These are phyloP conservation scores for Ceraceosorus bombacis DNA, from an alignment of 1,284 basidiomycete species.

Conservation along the genomic window DNA sequence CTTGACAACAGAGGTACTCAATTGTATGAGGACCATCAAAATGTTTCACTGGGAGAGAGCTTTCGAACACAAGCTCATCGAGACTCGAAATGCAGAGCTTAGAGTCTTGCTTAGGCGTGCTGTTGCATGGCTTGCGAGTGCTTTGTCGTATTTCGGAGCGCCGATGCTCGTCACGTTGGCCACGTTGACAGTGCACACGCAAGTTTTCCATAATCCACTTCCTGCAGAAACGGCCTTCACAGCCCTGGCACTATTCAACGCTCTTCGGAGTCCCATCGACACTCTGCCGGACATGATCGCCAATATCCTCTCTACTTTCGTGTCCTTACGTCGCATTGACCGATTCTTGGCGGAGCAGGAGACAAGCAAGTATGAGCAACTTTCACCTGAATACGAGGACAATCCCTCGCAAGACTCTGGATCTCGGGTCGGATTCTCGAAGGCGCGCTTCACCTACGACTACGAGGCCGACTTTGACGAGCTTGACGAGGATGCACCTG, in stretches of 20 bases:
- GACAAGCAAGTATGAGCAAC: slow-evolving; percentile 55
- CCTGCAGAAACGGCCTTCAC: slow-evolving; percentile 54
- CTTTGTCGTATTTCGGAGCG: slow-evolving; percentile 55
- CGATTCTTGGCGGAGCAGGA: slow-evolving; percentile 55
- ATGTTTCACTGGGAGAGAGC: slow-evolving; percentile 55
- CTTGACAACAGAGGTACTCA: slow-evolving; percentile 55
- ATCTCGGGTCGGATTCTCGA: slow-evolving; percentile 53
- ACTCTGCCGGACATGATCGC: slow-evolving; percentile 49
- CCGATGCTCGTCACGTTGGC: slow-evolving; percentile 59
- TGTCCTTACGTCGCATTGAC: slow-evolving; percentile 49
- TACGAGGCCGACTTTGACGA: slow-evolving; percentile 16
- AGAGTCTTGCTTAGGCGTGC: slow-evolving; percentile 50
- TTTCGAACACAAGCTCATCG: slow-evolving; percentile 53
- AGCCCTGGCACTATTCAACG: slow-evolving; percentile 54
- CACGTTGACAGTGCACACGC: slow-evolving; percentile 60
- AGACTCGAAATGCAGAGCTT: slow-evolving; percentile 52
- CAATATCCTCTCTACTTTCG: slow-evolving; percentile 49
- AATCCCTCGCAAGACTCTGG: slow-evolving; percentile 1
- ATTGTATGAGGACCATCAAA: slow-evolving; percentile 51
- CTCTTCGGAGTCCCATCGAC: slow-evolving; percentile 38
- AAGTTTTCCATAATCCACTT: slow-evolving; percentile 52
- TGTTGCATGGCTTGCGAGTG: slow-evolving; percentile 48
- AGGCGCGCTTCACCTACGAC: slow-evolving; percentile 52
- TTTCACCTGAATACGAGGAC: slow-evolving; percentile 46
- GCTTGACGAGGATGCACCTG: slow-evolving; percentile 11